A percentile compares a stretch with the other conserved stretches of the same genome.
Evolutionary conservation across 2,329 filamentous ascomycete species (phyloP).

Genomic region (Davidsoniella australis): DNA sequence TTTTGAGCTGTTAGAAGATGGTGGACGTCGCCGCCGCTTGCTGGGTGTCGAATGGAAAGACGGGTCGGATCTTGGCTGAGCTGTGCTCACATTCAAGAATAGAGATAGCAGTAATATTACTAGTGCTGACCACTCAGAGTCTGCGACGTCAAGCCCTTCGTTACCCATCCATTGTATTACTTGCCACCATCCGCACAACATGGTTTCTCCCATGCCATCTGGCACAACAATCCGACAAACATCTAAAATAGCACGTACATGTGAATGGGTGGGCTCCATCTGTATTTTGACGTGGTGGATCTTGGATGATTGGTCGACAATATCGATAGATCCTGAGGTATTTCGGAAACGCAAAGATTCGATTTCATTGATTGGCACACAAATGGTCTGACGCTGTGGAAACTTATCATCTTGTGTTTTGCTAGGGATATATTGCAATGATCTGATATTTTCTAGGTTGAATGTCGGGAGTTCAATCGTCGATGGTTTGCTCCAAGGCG

Average conservation of each 20-base stretch:
- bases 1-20: neutral
- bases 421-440: conserved; percentile 38
- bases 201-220: conserved; percentile 37
- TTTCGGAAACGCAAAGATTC: conserved; percentile 42
- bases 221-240: conserved; percentile 48
- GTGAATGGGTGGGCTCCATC: conserved; percentile 45
- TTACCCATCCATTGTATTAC: conserved; percentile 49
- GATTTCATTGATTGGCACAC: conserved; percentile 29
- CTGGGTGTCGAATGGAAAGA: neutral
- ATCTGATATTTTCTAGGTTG: conserved; percentile 40
- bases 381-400: conserved; percentile 27
- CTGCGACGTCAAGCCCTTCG: conserved; percentile 28
- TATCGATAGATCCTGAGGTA: conserved; percentile 43
- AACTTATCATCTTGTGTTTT: conserved; percentile 34
- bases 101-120: conserved; percentile 46
- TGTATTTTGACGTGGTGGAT: conserved; percentile 51
- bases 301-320: conserved; percentile 37
- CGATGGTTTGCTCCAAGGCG: conserved; percentile 57
- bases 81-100: conserved; percentile 38
- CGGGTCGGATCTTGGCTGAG: conserved; percentile 15
- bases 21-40: too few species aligned
- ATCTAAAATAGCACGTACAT: conserved; percentile 43
- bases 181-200: conserved; percentile 59
- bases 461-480: conserved; percentile 47
- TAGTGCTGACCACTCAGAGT: conserved; percentile 54